Evolutionary conservation across 306 rosid species (phyloP).

Genomic region (Casuarina glauca): DNA sequence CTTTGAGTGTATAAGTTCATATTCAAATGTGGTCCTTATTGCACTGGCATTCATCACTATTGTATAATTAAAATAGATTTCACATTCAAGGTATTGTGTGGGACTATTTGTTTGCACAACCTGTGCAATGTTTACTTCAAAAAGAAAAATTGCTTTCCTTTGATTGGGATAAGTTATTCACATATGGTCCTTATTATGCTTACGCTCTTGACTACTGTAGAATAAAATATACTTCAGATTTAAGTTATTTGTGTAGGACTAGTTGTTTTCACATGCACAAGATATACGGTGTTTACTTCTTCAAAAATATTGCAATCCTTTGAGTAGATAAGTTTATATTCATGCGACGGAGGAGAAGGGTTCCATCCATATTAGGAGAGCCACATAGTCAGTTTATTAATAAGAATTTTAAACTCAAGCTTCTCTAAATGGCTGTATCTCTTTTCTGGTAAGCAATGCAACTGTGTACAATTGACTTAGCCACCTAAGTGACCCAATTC

Average conservation of each 20-base stretch:
- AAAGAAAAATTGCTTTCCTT: too few species aligned
- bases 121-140: too few species aligned
- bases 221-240: too few species aligned
- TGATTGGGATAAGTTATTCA: too few species aligned
- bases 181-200: too few species aligned
- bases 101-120: too few species aligned
- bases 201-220: background rate
- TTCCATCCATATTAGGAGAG: background rate
- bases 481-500: background rate
- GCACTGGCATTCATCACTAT: too few species aligned
- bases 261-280: background rate
- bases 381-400: background rate
- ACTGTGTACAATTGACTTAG: background rate
- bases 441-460: background rate
- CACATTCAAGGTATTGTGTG: too few species aligned
- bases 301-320: background rate
- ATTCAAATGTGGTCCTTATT: too few species aligned
- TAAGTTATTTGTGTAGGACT: too few species aligned
- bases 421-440: background rate
- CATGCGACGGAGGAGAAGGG: too few species aligned
- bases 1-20: background rate
- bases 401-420: conserved; percentile 3
- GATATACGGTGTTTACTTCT: background rate
- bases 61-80: too few species aligned
- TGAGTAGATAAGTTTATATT: background rate